Conservation (phyloP, 768 basidiomycete genomes). For the Naganishia vaughanmartiniae region DNA sequence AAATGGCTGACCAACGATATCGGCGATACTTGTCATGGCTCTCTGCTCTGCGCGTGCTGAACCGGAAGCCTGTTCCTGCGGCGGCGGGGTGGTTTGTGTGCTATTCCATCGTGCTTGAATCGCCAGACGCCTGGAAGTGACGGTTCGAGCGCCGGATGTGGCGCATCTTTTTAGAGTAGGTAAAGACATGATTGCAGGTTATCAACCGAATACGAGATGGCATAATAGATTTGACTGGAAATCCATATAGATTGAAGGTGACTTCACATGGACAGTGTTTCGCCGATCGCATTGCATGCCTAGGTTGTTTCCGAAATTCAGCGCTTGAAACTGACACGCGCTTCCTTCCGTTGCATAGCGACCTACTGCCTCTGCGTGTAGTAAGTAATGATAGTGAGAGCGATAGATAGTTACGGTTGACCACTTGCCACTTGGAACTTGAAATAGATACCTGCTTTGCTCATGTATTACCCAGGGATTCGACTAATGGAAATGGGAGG, state of each 20-base stretch:
- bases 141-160: neutral
- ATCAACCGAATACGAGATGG: neutral
- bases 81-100: neutral
- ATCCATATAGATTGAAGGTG: neutral
- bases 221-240: neutral
- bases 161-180: neutral
- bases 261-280: neutral
- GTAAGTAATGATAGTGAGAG: too few relatives aligned
- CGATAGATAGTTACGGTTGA: too few relatives aligned
- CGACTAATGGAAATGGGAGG: too few relatives aligned
- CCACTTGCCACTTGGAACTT: too few relatives aligned
- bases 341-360: neutral
- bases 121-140: neutral
- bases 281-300: neutral
- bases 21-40: slow-evolving; percentile 11
- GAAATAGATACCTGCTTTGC: too few relatives aligned
- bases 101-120: slow-evolving; percentile 16
- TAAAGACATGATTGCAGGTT: neutral
- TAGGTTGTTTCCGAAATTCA: slow-evolving; percentile 1
- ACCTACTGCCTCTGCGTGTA: neutral
- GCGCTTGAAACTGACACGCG: neutral
- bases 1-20: slow-evolving; percentile 20
- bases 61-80: neutral
- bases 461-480: too few relatives aligned
- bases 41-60: slow-evolving; percentile 11